Conservation (phyloP, 495 filamentous ascomycete species). For the Hyaloscypha hepaticicola region DNA sequence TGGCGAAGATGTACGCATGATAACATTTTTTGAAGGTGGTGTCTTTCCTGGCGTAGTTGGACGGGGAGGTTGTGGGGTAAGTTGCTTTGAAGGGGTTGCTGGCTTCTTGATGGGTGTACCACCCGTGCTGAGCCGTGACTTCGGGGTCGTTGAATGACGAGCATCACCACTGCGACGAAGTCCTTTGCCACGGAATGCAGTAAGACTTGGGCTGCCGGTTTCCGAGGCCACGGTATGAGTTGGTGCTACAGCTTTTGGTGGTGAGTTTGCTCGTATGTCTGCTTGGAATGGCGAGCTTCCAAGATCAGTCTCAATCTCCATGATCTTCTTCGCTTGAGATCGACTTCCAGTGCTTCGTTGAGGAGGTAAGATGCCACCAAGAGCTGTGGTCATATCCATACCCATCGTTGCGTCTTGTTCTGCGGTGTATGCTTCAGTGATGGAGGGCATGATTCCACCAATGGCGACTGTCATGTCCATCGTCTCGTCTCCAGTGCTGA, state of each 20-base stretch:
- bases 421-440: not conserved
- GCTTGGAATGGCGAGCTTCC: constrained; percentile 56
- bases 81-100: constrained; percentile 48
- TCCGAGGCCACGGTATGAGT: constrained; percentile 52
- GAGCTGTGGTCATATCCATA: constrained; percentile 80
- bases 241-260: constrained; percentile 37
- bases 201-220: constrained; percentile 57
- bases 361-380: constrained; percentile 71
- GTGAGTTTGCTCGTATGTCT: constrained; percentile 36
- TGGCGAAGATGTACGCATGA: constrained; percentile 49
- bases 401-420: constrained; percentile 42
- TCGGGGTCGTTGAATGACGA: constrained; percentile 46
- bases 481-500: constrained; percentile 37
- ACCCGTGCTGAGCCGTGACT: constrained; percentile 17
- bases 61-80: constrained; percentile 50
- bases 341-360: constrained; percentile 41
- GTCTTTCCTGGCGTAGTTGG: constrained; percentile 55
- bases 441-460: constrained; percentile 59
- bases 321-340: constrained; percentile 53
- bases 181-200: constrained; percentile 52
- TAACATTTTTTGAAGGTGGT: constrained; percentile 41
- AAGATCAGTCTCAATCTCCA: constrained; percentile 53
- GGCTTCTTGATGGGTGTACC: constrained; percentile 44
- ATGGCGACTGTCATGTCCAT: constrained; percentile 77
- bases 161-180: constrained; percentile 50